Base-by-base conservation (phyloP, 805 yeast species). In the Ogataea chonburiensis region DNA sequence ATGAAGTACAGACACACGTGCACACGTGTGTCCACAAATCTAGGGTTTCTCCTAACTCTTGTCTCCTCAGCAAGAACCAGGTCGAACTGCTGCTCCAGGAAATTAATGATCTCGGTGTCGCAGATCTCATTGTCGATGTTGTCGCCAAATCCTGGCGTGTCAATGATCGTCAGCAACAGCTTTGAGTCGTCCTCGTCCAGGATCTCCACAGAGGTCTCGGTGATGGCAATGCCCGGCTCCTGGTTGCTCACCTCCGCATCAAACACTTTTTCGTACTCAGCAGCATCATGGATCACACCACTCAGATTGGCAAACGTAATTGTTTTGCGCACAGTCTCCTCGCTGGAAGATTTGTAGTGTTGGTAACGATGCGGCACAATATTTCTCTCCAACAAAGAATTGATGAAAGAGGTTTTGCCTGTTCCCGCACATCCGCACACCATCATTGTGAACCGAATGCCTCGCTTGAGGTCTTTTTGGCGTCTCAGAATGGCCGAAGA, bases 51-150 rank as follows among this genome's bases (percentile, higher is more conserved):
- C 60, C 75, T 74, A 46, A 88, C 86, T 45, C 91, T 71, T 1
- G 93, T 84, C 59, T 88, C 96, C 58, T 88, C 96, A 2, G 86
- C 86, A 30, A 88, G 70, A 0, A 85, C 87, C 38, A 72, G 66
- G 56, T 82, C 89, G 55, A 83, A 84, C 55, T 84, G 91, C 55
- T 81, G 87, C 56, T 81, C 83, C 52, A 85, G 62, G 55, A 73
- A 85, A 38, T 71, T 68, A 35, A 76, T 74, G 34, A 84, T 75
- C 54, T 84, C 93, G 9, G 64, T 67, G 52, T 74, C 77, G 54
- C 91, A 82, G 33, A 81, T 49, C 31, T 75, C 75, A 50, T 77
- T 77, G 57, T 77, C 67, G 44, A 77, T 60, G 53, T 77, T 77
- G 50, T 81, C 75, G 47, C 81, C 77, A 64, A 69, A 73, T 17